phyloP scores from a whole-genome alignment of 495 filamentous ascomycete genomes.

The Penicillium atrosanguineum region DNA sequence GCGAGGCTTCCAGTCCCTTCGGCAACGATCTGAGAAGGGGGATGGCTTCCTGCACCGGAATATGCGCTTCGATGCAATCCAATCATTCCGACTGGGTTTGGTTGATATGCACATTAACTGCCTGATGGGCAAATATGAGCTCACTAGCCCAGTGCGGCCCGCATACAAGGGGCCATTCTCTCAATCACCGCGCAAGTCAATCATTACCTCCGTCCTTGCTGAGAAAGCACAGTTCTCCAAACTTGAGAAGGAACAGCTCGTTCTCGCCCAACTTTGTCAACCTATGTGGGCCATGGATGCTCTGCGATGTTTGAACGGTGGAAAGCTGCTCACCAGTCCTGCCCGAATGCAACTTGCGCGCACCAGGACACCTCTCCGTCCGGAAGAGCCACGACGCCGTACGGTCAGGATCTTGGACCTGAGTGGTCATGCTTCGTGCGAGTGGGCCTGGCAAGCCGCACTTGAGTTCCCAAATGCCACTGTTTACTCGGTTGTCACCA shows the following conservation, averaged over 20 bases:
- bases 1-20: constrained; percentile 76
- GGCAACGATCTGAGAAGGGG: constrained; percentile 52
- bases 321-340: constrained; percentile 74
- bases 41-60: constrained; percentile 83
- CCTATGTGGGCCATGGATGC: constrained; percentile 81
- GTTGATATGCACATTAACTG: constrained; percentile 64
- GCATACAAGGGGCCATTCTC: constrained; percentile 51
- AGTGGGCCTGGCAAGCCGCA: constrained; percentile 95
- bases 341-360: constrained; percentile 55
- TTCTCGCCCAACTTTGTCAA: constrained; percentile 68
- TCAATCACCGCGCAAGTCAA: constrained; percentile 51
- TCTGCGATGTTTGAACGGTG: constrained; percentile 72
- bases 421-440: constrained; percentile 77
- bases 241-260: constrained; percentile 76
- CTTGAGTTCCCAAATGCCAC: constrained; percentile 78
- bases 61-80: constrained; percentile 83
- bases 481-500: constrained; percentile 80
- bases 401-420: constrained; percentile 74
- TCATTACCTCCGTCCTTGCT: constrained; percentile 35
- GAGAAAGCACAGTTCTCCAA: constrained; percentile 49
- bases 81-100: constrained; percentile 71
- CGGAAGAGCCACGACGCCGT: constrained; percentile 15
- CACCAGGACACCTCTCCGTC: constrained; percentile 3
- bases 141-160: constrained; percentile 45
- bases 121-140: constrained; percentile 73